Base-by-base conservation (phyloP, 2,329 filamentous ascomycete species). In the Penicillium sp. region DNA sequence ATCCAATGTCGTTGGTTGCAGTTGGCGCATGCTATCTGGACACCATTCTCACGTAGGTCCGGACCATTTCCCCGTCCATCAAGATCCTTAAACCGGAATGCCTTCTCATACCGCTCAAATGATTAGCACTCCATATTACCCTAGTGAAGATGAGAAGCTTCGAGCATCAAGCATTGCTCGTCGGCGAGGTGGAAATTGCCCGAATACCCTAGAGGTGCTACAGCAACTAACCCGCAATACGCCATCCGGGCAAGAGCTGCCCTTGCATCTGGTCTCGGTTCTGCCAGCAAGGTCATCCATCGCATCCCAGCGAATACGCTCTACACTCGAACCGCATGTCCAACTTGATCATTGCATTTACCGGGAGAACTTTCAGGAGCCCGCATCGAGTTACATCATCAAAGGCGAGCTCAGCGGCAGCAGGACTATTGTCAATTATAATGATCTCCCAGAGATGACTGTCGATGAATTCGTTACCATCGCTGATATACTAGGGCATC, bases 361-460 rank as follows among this genome's bases (percentile, higher is more conserved):
- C 56, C 76, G 83, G 1, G 62, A 74, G 6, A 70, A 66, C 14
- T 66, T 73, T 48, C 53, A 62, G 4, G 75, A 82, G 47, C 73
- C 83, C 1, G 81, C 83, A 2, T 83, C 80, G 43, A 81, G 82
- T 62, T 86, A 84, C 65, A 81, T 87, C 46, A 73, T 87, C 42
- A 78, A 79, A 47, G 84, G 79, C 57, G 63, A 69, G 34, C 64
- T 63, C 16, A 79, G 73, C 3, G 78, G 76, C 14, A 83, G 77
- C 39, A 74, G 85, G 30, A 88, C 84, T 0, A 78, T 87, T 41
- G 79, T 88, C 41, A 88, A 82, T 60, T 78, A 81, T 62, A 86
- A 81, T 54, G 73, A 75, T 41, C 71, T 88, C 23, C 75, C 75
- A 1, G 84, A 87, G 49, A 86, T 88, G 81, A 81, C 74, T 4